These are phyloP conservation scores for Neltuma alba DNA, from an alignment of 306 rosid genomes.

Conservation along the genomic window DNA sequence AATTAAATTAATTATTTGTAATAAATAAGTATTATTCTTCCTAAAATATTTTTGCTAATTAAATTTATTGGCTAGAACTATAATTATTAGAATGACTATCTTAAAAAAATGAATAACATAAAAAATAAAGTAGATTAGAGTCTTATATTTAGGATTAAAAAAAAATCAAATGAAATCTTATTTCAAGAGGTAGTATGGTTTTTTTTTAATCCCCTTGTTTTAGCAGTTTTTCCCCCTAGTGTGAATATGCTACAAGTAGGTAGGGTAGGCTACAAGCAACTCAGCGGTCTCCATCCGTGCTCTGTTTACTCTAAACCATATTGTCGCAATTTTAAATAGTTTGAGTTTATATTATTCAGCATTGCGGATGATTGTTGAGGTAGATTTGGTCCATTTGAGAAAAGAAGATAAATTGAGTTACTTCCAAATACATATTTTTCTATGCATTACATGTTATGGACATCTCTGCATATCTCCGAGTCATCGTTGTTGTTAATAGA, in stretches of 20 bases:
- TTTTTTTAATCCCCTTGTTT: conserved; percentile 4
- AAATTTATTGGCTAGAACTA: too few species aligned
- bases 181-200: too few species aligned
- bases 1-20: too few species aligned
- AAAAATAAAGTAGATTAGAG: too few species aligned
- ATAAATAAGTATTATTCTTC: too few species aligned
- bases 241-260: conserved; percentile 41
- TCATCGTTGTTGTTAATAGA: not conserved
- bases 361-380: not conserved
- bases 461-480: not conserved
- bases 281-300: not conserved
- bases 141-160: too few species aligned
- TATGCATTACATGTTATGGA: too few species aligned
- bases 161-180: too few species aligned
- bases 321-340: not conserved
- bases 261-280: conserved; percentile 42
- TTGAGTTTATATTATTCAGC: not conserved
- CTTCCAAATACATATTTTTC: not conserved
- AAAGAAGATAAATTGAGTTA: not conserved
- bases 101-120: too few species aligned
- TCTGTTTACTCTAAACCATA: not conserved
- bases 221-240: not conserved
- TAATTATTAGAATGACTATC: too few species aligned
- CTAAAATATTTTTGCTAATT: too few species aligned
- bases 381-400: not conserved